These are phyloP conservation scores for Rhodosporidiobolus sp. DNA, from an alignment of 768 basidiomycete species.

Conservation along the genomic window DNA sequence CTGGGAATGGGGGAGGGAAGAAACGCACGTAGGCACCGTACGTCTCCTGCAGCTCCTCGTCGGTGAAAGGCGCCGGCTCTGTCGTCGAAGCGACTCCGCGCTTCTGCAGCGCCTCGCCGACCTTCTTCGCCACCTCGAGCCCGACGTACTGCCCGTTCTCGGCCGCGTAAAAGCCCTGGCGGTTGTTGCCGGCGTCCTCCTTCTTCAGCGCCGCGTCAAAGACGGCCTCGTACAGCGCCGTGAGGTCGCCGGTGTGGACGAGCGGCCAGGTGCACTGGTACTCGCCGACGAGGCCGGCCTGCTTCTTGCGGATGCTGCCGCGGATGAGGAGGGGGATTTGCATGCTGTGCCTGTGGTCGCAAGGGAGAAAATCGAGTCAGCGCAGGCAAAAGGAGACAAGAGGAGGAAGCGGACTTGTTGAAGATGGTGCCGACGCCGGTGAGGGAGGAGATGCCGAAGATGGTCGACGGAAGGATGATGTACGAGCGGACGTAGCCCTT, in stretches of 20 bases:
- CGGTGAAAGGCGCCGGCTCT: no score
- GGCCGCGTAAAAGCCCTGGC: not conserved
- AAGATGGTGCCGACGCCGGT: not conserved
- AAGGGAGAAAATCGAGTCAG: no score
- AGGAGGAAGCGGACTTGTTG: not conserved
- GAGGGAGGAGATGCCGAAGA: constrained; percentile 23
- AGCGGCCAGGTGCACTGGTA: constrained; percentile 31
- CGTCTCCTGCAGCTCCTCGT: no score
- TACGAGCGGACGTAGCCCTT: constrained; percentile 31
- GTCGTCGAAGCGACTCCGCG: no score
- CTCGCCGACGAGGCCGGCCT: constrained; percentile 33
- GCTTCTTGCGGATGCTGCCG: constrained; percentile 28
- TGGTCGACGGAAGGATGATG: constrained; percentile 34
- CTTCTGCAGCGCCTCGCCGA: no score
- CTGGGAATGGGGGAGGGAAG: no score
- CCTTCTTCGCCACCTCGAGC: no score
- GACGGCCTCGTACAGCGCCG: not conserved
- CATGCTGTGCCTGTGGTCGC: not conserved
- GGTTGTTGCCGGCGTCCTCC: not conserved
- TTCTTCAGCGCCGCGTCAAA: not conserved
- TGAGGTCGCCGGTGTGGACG: constrained; percentile 1
- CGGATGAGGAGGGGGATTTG: constrained; percentile 35
- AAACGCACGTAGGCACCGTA: no score
- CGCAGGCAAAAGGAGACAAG: no score
- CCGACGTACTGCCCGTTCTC: no score